Percentiles rank a stretch among this genome's conserved stretches.
Evolutionary conservation across 768 basidiomycete genomes (phyloP).

Genomic region (Dioszegia crocea): DNA sequence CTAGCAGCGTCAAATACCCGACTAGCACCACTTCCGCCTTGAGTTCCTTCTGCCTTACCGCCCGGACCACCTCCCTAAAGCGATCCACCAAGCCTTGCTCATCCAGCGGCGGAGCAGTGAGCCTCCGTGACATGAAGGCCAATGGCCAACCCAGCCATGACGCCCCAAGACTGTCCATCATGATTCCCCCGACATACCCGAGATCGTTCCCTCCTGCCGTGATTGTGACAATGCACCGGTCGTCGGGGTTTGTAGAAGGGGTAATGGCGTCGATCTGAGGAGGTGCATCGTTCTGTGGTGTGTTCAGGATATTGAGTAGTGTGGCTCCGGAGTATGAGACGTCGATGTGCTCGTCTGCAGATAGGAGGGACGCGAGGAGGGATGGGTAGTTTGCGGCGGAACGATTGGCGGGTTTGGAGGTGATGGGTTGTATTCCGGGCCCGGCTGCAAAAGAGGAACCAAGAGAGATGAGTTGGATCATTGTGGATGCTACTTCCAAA

Average conservation of each 20-base stretch:
- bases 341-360: not conserved
- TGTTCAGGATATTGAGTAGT: constrained; percentile 4
- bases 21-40: constrained; percentile 2
- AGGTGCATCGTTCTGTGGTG: not conserved
- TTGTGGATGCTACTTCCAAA: not conserved
- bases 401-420: not conserved
- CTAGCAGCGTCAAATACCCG: constrained; percentile 4
- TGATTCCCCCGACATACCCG: constrained; percentile 4
- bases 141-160: constrained; percentile 1
- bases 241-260: not conserved
- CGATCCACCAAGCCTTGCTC: constrained; percentile 1
- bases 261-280: constrained; percentile 4
- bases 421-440: not conserved
- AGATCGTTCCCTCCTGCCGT: constrained; percentile 8
- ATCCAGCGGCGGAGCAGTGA: not conserved
- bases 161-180: not conserved
- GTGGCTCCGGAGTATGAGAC: constrained; percentile 6
- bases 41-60: not conserved
- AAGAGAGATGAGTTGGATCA: constrained; percentile 2
- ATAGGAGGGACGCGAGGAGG: not conserved
- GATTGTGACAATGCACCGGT: not conserved
- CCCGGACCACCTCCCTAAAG: not conserved
- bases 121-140: not conserved
- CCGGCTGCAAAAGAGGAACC: constrained; percentile 8
- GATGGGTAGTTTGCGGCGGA: constrained; percentile 3